phyloP scores from a whole-genome alignment of 2,329 filamentous ascomycete genomes.

The Aspergillus intermedius region DNA sequence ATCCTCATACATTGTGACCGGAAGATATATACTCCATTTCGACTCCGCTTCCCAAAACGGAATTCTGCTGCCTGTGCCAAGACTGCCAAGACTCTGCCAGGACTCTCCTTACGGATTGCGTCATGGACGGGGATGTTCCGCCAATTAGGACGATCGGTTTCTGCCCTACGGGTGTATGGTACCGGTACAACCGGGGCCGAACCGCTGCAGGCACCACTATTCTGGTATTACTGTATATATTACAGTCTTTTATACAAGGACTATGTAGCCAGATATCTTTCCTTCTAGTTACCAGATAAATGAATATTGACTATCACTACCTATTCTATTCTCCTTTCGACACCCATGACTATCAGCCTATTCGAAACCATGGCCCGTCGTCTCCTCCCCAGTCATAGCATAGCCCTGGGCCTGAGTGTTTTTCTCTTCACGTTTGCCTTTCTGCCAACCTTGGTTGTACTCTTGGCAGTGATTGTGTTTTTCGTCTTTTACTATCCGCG shows the following conservation, averaged over 20 bases:
- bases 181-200: too few species aligned
- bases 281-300: too few species aligned
- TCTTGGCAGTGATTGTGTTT: conserved; percentile 26
- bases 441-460: conserved; percentile 26
- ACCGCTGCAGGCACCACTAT: neutral
- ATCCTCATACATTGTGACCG: neutral
- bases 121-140: neutral
- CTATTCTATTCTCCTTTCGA: neutral
- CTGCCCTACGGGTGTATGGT: neutral
- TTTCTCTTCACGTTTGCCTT: conserved; percentile 31
- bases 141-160: neutral
- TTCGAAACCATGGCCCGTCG: conserved; percentile 24
- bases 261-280: too few species aligned
- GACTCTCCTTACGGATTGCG: neutral
- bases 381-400: conserved; percentile 19
- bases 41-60: too few species aligned
- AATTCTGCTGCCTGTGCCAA: neutral
- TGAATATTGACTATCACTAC: too few species aligned
- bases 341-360: conserved; percentile 11
- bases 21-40: too few species aligned
- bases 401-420: conserved; percentile 25
- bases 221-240: neutral
- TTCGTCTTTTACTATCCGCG: conserved; percentile 25
- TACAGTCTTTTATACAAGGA: too few species aligned
- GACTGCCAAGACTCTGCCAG: neutral